A percentile compares a stretch with the other conserved stretches of the same genome.
Conservation (phyloP, 2,329 filamentous ascomycete genomes). For the Paradendryphiella salina region DNA sequence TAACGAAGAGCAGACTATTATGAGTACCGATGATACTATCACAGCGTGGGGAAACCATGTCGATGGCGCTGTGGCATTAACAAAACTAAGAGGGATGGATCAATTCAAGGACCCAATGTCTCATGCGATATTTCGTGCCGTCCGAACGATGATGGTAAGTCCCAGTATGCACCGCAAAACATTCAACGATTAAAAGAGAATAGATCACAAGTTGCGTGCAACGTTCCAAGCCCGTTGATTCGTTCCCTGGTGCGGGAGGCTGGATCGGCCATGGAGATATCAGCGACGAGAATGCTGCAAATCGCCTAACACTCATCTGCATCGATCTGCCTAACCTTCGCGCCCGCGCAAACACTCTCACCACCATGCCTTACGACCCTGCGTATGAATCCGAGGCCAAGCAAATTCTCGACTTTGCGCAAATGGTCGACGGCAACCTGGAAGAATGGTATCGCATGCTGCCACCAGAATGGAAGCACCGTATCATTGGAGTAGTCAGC, state of each 20-base stretch:
- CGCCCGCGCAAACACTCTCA: constrained; percentile 40
- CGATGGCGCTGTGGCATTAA: constrained; percentile 47
- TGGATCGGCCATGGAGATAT: constrained; percentile 42
- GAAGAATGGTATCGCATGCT: constrained; percentile 45
- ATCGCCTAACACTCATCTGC: constrained; percentile 47
- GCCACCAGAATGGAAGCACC: constrained; percentile 42
- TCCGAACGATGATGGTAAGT: constrained; percentile 48
- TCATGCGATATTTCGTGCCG: constrained; percentile 47
- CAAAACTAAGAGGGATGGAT: constrained; percentile 45
- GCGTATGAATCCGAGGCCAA: constrained; percentile 34
- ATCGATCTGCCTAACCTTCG: constrained; percentile 47
- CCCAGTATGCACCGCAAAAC: neutral
- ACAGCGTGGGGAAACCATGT: constrained; percentile 48
- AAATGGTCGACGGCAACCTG: constrained; percentile 44
- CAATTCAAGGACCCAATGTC: constrained; percentile 46
- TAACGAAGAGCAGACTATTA: constrained; percentile 41
- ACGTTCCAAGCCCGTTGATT: constrained; percentile 45
- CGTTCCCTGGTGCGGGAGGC: constrained; percentile 42
- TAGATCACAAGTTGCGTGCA: constrained; percentile 49
- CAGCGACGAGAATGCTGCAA: constrained; percentile 46
- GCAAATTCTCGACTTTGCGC: constrained; percentile 41
- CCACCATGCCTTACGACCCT: constrained; percentile 26
- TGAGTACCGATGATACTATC: constrained; percentile 44
- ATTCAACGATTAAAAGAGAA: neutral
- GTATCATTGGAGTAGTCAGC: constrained; percentile 37